Conservation (phyloP, 352 stramenopile genomes). For the Globisporangium cederbergense region DNA sequence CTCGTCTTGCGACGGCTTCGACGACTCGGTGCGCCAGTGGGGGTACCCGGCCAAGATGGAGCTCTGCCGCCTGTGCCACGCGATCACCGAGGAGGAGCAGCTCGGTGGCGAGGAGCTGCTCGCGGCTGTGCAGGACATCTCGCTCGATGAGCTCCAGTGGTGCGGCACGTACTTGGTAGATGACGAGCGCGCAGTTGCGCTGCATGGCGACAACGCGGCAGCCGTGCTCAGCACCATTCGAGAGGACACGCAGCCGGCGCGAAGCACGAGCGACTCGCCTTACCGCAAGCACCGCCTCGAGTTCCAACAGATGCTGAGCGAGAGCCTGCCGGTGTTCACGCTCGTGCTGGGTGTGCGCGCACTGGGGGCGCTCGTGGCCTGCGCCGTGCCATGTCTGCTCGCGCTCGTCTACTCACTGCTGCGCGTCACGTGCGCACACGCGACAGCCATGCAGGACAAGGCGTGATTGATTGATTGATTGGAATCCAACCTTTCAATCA, state of each 20-base stretch:
- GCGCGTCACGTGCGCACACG: not conserved
- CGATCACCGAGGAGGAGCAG: slow-evolving; percentile 31
- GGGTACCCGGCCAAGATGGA: slow-evolving; percentile 51
- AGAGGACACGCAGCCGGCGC: not conserved
- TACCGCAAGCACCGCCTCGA: slow-evolving; percentile 65
- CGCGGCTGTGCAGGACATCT: slow-evolving; percentile 33
- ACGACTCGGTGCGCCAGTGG: slow-evolving; percentile 39
- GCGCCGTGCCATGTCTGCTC: slow-evolving; percentile 9
- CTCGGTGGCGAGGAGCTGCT: slow-evolving; percentile 23
- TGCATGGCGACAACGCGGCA: slow-evolving; percentile 17
- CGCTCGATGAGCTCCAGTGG: slow-evolving; percentile 44
- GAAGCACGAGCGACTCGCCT: slow-evolving; percentile 28
- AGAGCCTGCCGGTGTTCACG: slow-evolving; percentile 10
- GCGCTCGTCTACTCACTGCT: slow-evolving; percentile 9
- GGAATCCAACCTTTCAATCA: not conserved
- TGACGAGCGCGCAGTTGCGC: slow-evolving; percentile 8
- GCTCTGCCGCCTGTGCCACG: slow-evolving; percentile 37
- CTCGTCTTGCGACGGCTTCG: slow-evolving; percentile 37
- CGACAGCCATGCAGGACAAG: not conserved
- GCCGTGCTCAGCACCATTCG: not conserved
- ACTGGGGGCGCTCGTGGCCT: slow-evolving; percentile 11
- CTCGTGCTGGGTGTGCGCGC: slow-evolving; percentile 12
- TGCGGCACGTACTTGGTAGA: slow-evolving; percentile 40
- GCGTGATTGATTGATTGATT: not conserved
- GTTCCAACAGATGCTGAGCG: slow-evolving; percentile 26